phyloP scores from a whole-genome alignment of 202 grass and related monocot species.

The Schoenoplectus triqueter region DNA sequence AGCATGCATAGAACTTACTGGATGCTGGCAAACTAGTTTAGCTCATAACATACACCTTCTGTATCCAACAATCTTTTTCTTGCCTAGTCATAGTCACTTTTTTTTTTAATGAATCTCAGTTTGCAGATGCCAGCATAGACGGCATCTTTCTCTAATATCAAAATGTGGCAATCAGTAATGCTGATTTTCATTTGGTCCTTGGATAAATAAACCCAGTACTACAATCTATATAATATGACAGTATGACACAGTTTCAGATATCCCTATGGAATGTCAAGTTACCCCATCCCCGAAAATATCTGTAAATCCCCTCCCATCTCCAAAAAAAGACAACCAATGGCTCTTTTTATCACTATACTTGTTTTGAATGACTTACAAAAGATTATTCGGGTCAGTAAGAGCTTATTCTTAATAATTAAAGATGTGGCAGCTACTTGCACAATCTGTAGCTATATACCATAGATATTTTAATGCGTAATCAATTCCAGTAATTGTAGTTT shows the following conservation, averaged over 20 bases:
- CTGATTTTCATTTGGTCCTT: too few relatives aligned
- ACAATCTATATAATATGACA: not conserved
- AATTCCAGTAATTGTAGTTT: slow-evolving; percentile 8
- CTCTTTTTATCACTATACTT: not conserved
- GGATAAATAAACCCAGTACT: too few relatives aligned
- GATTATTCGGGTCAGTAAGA: slow-evolving; percentile 3
- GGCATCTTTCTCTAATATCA: too few relatives aligned
- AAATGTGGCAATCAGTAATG: too few relatives aligned
- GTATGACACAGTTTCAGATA: not conserved
- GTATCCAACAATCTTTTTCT: not conserved
- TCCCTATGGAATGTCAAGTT: not conserved
- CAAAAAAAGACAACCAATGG: not conserved
- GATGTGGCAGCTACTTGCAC: not conserved
- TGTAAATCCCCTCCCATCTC: not conserved
- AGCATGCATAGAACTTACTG: not conserved
- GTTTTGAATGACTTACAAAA: not conserved
- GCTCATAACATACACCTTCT: not conserved
- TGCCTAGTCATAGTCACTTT: not conserved
- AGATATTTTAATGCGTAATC: not conserved
- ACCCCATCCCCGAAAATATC: not conserved
- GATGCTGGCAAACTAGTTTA: not conserved
- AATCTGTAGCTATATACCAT: not conserved
- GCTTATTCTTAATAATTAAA: not conserved
- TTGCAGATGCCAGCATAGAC: too few relatives aligned
- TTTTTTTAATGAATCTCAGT: too few relatives aligned